Evolutionary conservation across 2,329 filamentous ascomycete genomes (phyloP), one percentile per base, ranked within the genome.

Genomic region (Alternaria novae-zelandiae): DNA sequence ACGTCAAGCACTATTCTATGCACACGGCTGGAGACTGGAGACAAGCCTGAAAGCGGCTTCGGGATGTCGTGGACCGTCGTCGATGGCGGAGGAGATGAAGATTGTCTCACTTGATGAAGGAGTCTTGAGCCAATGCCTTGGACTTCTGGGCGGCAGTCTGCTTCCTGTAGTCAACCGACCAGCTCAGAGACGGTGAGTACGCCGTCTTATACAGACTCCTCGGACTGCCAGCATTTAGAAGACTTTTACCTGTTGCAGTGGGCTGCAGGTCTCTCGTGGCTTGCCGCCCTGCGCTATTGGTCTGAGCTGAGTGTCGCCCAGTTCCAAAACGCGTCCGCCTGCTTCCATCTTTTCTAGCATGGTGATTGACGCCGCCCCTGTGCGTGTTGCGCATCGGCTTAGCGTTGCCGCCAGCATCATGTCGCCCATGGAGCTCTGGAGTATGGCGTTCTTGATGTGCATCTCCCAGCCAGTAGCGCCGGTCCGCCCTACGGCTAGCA

Each of bases 131-230:
- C 72, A 75, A 73, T 76, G 72, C 68, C 66, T 75, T 67, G 54
- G 56, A 65, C 66, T 32, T 57, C 63, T 63, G 68, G 50, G 67
- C 69, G 68, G 70, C 70, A 68, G 60, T 69, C 54, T 67, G 65
- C 73, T 74, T 72, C 57, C 71, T 77, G 73, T 70, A 71, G 59
- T 63, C 57, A 57, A 57, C 65, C 65, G 61, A 57, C 62, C 64
- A 61, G 63, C 59, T 59, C 68, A 56, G 69, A 71, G 72, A 71
- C 65, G 74, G 68, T 71, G 58, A 66, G 61, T 63, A 68, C 60
- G 56, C 68, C 74, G 68, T 77, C 74, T 79, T 79, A 79, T 79
- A 79, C 76, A 70, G 59, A 69, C 63, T 63, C 43, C 20, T 53
- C 58, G 55, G 53, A 68, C 69, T 63, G 57, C 74, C 65, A 65